Base-by-base conservation (phyloP, 495 filamentous ascomycete species). In the Lasiosphaeris hirsuta region DNA sequence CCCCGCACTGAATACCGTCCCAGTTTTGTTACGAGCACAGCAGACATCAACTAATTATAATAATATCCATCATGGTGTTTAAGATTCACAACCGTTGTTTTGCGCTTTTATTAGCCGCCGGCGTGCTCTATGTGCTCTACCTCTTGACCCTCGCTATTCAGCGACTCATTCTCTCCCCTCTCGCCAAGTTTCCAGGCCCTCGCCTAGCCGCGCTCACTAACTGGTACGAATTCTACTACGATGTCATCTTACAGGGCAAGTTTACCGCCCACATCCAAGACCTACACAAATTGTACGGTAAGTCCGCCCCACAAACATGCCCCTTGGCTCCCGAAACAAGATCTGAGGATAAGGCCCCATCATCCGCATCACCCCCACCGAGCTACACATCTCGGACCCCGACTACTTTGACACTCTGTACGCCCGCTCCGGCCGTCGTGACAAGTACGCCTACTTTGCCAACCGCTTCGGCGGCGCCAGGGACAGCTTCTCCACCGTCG, bases 151-250 rank as follows among this genome's bases (percentile, higher is more conserved):
- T 14, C n/a, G 19, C 46, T 9, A 49, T 65, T 23, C 79, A 81
- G 59, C 64, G 70, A 11, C 62, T 78, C 7, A 78, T 62, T 52
- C 72, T 77, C 58, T 75, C 79, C 11, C 78, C 78, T 0, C 66
- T 80, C 0, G 45, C 66, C 4, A 61, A 59, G 0, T 79, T 73
- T 60, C 81, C 78, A 1, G 80, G 80, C 7, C 80, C 78, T 4
- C 61, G 54, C 19, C 14, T 63, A 19, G 60, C 63, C 1, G 57
- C 64, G 8, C 19, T 49, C 7, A 49, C 19, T 13, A 14, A 23
- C 9, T 34, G 19, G 30, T 49, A 49, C 23, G 46, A 49, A 13
- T 14, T 14, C 13, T 49, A 49, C 46, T 49, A 33, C 30, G 46
- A 49, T 10, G 14, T 23, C 19, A 14, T 34, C 46, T 14, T 34